A percentile compares a stretch with the other conserved stretches of the same genome.
phyloP scores from a whole-genome alignment of 306 rosid species.

The Trichosanthes truncata region DNA sequence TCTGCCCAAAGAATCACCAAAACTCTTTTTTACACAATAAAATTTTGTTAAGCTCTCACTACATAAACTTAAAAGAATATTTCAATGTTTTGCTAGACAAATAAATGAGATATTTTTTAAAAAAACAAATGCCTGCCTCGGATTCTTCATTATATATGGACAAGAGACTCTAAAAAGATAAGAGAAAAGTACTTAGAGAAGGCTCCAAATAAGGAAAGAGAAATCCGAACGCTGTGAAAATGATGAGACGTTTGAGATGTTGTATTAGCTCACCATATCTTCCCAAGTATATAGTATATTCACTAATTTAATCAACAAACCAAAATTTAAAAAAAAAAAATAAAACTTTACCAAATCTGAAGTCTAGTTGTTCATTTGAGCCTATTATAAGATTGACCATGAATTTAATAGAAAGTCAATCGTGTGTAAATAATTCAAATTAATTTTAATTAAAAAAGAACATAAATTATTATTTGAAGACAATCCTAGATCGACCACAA shows the following conservation, averaged over 20 bases:
- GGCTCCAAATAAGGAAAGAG: not conserved
- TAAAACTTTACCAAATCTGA: no score
- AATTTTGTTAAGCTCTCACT: not conserved
- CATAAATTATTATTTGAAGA: no score
- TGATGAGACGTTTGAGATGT: not conserved
- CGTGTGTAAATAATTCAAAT: no score
- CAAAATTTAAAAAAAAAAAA: no score
- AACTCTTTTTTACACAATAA: no score
- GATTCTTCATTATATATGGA: not conserved
- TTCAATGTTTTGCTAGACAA: not conserved
- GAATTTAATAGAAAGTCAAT: not conserved
- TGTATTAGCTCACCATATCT: no score
- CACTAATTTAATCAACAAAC: no score
- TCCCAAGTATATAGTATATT: no score
- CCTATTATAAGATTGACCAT: not conserved
- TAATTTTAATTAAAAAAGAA: no score
- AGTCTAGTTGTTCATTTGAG: not conserved
- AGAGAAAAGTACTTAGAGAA: not conserved
- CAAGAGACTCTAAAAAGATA: not conserved
- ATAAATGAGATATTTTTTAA: not conserved
- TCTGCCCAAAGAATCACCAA: no score
- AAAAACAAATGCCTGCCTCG: not conserved
- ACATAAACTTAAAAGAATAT: not conserved
- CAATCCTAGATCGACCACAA: no score
- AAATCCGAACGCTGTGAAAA: not conserved